Conservation (phyloP, 2,329 filamentous ascomycete species). For the Clonostachys rhizophaga region DNA sequence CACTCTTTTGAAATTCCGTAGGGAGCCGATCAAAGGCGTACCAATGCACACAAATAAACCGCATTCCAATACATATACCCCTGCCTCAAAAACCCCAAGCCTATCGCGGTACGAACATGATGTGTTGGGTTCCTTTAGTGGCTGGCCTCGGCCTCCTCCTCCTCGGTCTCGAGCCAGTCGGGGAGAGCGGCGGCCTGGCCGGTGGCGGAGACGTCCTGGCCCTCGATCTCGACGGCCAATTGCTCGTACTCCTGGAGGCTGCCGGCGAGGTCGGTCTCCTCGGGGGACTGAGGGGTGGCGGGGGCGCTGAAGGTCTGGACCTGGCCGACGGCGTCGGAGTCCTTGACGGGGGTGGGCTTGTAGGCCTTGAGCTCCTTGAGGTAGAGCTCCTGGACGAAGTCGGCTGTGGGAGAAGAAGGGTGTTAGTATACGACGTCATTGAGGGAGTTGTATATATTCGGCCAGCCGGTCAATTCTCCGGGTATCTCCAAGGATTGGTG, state of each 20-base stretch:
- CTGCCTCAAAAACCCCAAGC: background rate
- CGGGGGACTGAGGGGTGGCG: constrained; percentile 79
- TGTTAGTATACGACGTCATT: no score
- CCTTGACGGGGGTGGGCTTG: constrained; percentile 81
- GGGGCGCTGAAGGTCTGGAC: constrained; percentile 84
- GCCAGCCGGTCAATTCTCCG: no score
- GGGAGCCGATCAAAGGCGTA: no score
- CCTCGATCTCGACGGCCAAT: constrained; percentile 92
- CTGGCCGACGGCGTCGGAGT: constrained; percentile 81
- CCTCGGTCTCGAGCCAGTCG: constrained; percentile 83
- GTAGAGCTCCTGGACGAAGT: constrained; percentile 97
- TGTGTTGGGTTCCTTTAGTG: constrained; percentile 33
- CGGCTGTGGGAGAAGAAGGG: constrained; percentile 53
- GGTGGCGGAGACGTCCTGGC: constrained; percentile 62
- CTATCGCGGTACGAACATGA: background rate
- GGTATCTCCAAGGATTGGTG: background rate
- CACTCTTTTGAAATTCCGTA: background rate
- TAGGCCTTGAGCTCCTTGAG: constrained; percentile 93
- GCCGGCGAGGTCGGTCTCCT: constrained; percentile 88
- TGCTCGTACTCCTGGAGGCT: constrained; percentile 93
- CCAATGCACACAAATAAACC: background rate
- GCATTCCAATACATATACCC: background rate
- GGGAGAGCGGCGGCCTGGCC: constrained; percentile 53
- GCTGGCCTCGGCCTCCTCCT: constrained; percentile 46
- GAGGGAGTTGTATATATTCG: no score